Evolutionary conservation across 1,139 yeast genomes (phyloP).

Genomic region (Diutina neorugosa): DNA sequence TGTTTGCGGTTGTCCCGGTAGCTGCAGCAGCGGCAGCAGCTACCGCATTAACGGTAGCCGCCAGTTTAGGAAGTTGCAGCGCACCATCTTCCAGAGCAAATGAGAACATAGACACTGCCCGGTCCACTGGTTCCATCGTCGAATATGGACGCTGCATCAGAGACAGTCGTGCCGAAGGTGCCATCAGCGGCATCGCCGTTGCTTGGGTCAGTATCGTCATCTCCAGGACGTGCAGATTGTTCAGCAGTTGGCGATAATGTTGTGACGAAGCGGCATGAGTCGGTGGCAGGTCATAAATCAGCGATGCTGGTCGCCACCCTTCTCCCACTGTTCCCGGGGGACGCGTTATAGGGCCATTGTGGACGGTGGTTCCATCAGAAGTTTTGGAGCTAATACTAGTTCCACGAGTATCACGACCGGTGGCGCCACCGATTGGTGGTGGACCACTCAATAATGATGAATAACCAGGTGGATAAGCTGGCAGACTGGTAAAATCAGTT

Average conservation of each 20-base stretch:
- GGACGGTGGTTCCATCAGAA: not conserved
- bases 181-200: not conserved
- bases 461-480: not conserved
- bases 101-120: slow-evolving; percentile 1
- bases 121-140: slow-evolving; percentile 2
- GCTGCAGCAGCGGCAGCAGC: not conserved
- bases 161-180: not conserved
- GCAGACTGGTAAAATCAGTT: not conserved
- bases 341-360: not conserved
- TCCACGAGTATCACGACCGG: not conserved
- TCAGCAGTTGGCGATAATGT: not conserved
- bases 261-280: not conserved
- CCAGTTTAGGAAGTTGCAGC: not conserved
- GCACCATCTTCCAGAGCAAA: not conserved
- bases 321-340: not conserved
- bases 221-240: not conserved
- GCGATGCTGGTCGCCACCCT: not conserved
- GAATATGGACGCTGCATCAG: not conserved
- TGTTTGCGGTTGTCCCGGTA: not conserved
- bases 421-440: not conserved
- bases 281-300: not conserved
- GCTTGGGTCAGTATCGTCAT: not conserved
- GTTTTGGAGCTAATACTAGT: not conserved
- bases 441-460: not conserved
- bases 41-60: not conserved